Evolutionary conservation across 1,284 basidiomycete species (phyloP).

Genomic region (Pseudozyma tsukubaensis): DNA sequence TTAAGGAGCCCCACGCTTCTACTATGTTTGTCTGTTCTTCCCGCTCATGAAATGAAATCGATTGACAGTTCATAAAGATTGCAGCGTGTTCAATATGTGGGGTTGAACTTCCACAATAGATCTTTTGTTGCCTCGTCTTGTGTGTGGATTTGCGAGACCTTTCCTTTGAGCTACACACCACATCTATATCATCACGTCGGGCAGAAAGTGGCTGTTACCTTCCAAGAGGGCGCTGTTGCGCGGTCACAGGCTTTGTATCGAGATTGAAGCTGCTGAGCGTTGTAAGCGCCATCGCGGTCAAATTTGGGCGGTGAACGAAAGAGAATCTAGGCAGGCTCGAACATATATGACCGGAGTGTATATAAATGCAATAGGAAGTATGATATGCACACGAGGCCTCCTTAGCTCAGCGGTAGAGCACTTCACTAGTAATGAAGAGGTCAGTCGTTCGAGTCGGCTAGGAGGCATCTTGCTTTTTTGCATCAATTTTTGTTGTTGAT

Average conservation of each 20-base stretch:
- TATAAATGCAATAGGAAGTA: background rate
- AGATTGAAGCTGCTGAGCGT: background rate
- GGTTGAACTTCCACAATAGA: no score
- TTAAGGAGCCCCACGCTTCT: conserved; percentile 4
- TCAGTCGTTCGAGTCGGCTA: conserved; percentile 58
- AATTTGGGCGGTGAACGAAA: background rate
- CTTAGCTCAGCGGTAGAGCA: conserved; percentile 60
- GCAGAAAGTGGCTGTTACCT: background rate
- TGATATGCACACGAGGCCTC: conserved; percentile 22
- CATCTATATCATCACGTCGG: background rate
- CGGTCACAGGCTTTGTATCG: no score
- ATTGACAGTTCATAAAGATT: no score
- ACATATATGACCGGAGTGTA: background rate
- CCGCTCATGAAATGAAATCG: background rate
- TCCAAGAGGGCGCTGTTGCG: no score
- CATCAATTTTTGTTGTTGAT: background rate
- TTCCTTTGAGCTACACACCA: no score
- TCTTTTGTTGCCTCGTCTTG: no score
- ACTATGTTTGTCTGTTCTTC: background rate
- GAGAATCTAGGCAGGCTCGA: background rate
- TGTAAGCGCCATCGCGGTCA: background rate
- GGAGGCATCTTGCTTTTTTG: conserved; percentile 33
- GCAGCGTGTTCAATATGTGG: no score
- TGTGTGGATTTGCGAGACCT: no score
- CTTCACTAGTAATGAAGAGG: conserved; percentile 57